phyloP scores from a whole-genome alignment of 2,329 filamentous ascomycete species.

The Alternaria dauci region DNA sequence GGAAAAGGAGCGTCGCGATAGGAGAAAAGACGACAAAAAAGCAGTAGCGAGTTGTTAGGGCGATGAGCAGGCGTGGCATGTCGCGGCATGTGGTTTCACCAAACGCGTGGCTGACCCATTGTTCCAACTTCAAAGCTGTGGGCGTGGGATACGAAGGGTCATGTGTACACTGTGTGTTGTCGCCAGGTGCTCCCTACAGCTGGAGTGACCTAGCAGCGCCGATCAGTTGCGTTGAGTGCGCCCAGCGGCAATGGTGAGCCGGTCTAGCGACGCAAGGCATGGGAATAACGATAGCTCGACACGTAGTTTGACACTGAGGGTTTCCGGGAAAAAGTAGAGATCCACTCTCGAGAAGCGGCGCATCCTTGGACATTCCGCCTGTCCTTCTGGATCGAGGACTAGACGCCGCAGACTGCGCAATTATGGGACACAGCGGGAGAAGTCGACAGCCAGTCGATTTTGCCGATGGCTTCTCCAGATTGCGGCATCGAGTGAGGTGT shows the following conservation, averaged over 20 bases:
- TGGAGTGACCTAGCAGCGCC: constrained; percentile 5
- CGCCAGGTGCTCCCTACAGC: constrained; percentile 5
- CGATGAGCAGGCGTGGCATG: background rate
- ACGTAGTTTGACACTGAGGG: constrained; percentile 1
- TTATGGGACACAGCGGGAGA: background rate
- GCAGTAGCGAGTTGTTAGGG: constrained; percentile 4
- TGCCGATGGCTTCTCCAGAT: constrained; percentile 5
- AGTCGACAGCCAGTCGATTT: background rate
- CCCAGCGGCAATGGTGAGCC: constrained; percentile 11
- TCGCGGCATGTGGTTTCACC: constrained; percentile 9
- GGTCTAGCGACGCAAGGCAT: background rate
- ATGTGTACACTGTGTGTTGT: background rate
- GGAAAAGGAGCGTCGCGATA: constrained; percentile 6
- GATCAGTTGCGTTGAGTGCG: constrained; percentile 8
- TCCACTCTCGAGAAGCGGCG: background rate
- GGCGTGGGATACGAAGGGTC: constrained; percentile 13
- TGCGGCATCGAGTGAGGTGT: background rate
- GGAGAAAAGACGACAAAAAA: constrained; percentile 4
- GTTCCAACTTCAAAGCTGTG: background rate
- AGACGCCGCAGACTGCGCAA: constrained; percentile 6
- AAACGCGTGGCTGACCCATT: constrained; percentile 8
- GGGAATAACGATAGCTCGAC: constrained; percentile 2
- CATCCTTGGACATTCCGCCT: constrained; percentile 6
- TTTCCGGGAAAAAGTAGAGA: constrained; percentile 7
- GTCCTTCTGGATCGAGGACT: constrained; percentile 8